Conservation (phyloP, 192 early-diverging fungal genomes). For the Geranomyces variabilis region DNA sequence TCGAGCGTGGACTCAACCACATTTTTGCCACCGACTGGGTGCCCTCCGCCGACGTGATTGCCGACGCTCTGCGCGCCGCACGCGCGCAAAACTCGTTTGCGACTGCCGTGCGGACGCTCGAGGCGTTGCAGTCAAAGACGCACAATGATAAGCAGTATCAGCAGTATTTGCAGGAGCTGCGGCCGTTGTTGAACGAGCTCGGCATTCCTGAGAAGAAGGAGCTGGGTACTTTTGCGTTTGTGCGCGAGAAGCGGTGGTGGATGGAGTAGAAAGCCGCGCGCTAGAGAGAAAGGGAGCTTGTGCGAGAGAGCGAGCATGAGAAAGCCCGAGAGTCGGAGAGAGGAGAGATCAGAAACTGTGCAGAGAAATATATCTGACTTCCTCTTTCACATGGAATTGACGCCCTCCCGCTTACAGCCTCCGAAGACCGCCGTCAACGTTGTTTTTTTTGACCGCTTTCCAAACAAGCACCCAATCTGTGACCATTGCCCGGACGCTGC, state of each 20-base stretch:
- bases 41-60: constrained; percentile 82
- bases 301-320: too few relatives aligned
- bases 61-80: constrained; percentile 85
- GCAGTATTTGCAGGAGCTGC: constrained; percentile 85
- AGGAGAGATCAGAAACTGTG: too few relatives aligned
- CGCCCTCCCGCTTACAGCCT: too few relatives aligned
- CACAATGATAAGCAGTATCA: constrained; percentile 84
- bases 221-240: constrained; percentile 63
- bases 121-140: constrained; percentile 89
- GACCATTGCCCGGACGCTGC: too few relatives aligned
- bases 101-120: constrained; percentile 91
- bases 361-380: too few relatives aligned
- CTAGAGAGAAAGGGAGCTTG: too few relatives aligned
- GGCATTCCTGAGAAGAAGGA: constrained; percentile 89
- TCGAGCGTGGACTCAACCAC: constrained; percentile 97
- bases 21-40: constrained; percentile 95
- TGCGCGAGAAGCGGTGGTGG: constrained; percentile 49
- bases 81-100: constrained; percentile 93
- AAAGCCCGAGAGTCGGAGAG: too few relatives aligned
- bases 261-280: constrained; percentile 42
- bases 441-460: too few relatives aligned
- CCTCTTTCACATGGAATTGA: too few relatives aligned
- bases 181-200: constrained; percentile 83
- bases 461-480: too few relatives aligned
- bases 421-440: too few relatives aligned